Base-by-base conservation (phyloP, 768 basidiomycete genomes). In the Psilocybe subaeruginosa region DNA sequence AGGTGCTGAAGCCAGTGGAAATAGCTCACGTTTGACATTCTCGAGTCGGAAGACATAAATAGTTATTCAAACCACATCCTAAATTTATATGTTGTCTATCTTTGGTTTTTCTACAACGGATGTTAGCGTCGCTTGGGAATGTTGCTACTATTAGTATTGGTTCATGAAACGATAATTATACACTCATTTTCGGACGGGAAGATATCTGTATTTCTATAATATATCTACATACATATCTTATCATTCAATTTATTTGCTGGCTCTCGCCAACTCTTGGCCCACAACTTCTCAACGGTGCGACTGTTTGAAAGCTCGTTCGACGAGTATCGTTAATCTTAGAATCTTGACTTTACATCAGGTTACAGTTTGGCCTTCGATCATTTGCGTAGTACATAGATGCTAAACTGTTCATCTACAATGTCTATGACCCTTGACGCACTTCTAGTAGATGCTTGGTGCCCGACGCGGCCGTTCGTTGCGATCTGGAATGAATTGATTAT, bases 11-110 rank as follows among this genome's bases (percentile, higher is more conserved):
- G 52, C 62, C 51, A 57, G 50, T 46, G 47, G 63, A 31, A 67
- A 64, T 31, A 62, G 56, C 57, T 70, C 76, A 59, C 70, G 74
- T 60, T 60, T 78, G 31, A 72, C 77, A 11, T 78, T 78, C 68
- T 72, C 63, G 41, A 43, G 41, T 35, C 72, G 68, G 31, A 69
- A 65, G 17, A 43, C 41, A 43, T 43, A 33, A 37, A 35, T 35
- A 53, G 14, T 6, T 30, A 9, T 30, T 12, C 7, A 11, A 51
- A 33, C 33, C 33, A 35, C 33, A 11, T 23, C 23, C 33, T 35
- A 35, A 54, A 30, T 2, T 58, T 53, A 14, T 53, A n/a, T 43
- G 14, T n/a, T 2, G 2, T 43, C 41, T 12, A 43, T n/a, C 11
- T 14, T 43, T 12, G 6, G 5, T 43, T 9, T 43, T 43, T 43